Percentiles rank a stretch among this genome's conserved stretches.
phyloP scores from a whole-genome alignment of 495 filamentous ascomycete species.

The Aspergillus saccharolyticus region DNA sequence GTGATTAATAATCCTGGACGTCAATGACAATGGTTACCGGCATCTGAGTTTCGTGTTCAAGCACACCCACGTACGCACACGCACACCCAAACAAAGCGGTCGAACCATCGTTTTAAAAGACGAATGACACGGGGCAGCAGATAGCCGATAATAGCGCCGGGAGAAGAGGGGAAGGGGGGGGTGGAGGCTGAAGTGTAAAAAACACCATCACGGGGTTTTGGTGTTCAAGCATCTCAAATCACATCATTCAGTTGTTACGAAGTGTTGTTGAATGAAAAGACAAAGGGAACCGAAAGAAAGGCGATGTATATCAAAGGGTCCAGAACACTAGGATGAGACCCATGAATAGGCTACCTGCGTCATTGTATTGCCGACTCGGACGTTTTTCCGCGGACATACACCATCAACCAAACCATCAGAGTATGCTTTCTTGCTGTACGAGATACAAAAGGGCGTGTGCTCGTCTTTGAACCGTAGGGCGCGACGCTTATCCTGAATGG shows the following conservation, averaged over 20 bases:
- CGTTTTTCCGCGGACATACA: background rate
- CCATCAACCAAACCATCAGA: no score
- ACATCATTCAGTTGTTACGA: no score
- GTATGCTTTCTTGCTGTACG: no score
- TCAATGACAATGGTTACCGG: background rate
- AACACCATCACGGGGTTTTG: background rate
- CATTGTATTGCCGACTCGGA: background rate
- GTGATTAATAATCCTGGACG: background rate
- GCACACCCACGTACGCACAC: no score
- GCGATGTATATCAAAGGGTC: no score
- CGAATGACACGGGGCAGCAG: background rate
- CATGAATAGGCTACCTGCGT: background rate
- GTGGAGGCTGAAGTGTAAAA: background rate
- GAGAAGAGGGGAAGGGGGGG: no score
- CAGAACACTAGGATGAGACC: no score
- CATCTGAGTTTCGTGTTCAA: background rate
- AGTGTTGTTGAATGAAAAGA: no score
- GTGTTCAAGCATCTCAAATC: background rate
- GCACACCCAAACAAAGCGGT: background rate
- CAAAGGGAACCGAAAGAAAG: no score
- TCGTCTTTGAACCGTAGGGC: background rate
- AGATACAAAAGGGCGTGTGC: no score
- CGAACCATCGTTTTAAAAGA: background rate
- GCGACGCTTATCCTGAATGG: background rate
- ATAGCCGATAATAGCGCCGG: background rate